A percentile compares a stretch with the other conserved stretches of the same genome.
Conservation (phyloP, 192 early-diverging fungal species). For the Linnemannia schmuckeri region DNA sequence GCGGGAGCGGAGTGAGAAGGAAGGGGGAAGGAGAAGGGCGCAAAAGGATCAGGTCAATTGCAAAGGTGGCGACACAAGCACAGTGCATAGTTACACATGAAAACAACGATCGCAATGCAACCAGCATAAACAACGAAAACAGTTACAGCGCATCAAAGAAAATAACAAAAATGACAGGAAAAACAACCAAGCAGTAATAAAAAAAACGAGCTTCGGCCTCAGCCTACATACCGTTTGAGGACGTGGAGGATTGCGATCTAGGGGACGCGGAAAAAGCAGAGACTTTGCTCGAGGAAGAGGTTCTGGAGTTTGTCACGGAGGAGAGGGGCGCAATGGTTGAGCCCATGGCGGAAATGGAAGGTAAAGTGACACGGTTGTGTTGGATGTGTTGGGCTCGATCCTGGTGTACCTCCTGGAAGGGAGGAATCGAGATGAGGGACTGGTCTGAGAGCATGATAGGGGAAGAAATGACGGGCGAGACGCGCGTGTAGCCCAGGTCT, state of each 20-base stretch:
- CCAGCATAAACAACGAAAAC: not conserved
- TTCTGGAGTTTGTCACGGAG: slow-evolving; percentile 1
- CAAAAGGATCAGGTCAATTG: not conserved
- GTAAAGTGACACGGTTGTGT: slow-evolving; percentile 20
- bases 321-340: slow-evolving; percentile 21
- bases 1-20: too few relatives aligned
- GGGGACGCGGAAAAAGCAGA: not conserved
- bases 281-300: slow-evolving; percentile 12
- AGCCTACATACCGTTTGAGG: not conserved
- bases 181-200: not conserved
- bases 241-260: not conserved
- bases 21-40: too few relatives aligned
- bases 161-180: too few relatives aligned
- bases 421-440: slow-evolving; percentile 49
- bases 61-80: not conserved
- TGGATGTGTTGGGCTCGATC: slow-evolving; percentile 14
- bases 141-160: not conserved
- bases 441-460: slow-evolving; percentile 44
- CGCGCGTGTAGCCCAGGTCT: slow-evolving; percentile 21
- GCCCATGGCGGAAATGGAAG: slow-evolving; percentile 33
- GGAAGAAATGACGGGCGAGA: slow-evolving; percentile 29
- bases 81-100: not conserved
- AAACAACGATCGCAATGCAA: not conserved
- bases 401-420: slow-evolving; percentile 39
- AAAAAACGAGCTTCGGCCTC: not conserved